Percentiles rank a stretch among this genome's conserved stretches.
These are phyloP conservation scores for Myxozyma melibiosi DNA, from an alignment of 805 yeast species.

Conservation along the genomic window DNA sequence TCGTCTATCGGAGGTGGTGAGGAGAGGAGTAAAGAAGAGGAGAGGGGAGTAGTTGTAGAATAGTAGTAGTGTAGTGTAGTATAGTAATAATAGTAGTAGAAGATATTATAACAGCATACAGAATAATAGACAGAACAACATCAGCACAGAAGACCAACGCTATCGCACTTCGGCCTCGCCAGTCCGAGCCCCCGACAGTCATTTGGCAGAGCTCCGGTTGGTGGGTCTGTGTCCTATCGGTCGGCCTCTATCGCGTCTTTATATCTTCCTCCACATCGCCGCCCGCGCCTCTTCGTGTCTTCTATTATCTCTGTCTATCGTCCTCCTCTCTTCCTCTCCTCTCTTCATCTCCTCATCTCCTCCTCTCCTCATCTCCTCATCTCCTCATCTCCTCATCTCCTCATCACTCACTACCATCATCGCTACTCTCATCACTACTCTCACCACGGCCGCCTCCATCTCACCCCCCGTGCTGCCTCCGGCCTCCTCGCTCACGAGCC, in stretches of 20 bases:
- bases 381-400: not conserved
- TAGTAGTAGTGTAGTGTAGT: too few relatives aligned
- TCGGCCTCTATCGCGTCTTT: not conserved
- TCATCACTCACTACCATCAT: not conserved
- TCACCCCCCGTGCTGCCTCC: constrained; percentile 12
- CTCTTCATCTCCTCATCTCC: not conserved
- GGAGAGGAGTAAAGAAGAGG: too few relatives aligned
- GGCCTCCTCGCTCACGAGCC: constrained; percentile 11
- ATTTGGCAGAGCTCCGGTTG: not conserved
- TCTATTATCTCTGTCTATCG: too few relatives aligned
- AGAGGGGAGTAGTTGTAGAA: too few relatives aligned
- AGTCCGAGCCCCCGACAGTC: not conserved
- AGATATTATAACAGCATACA: too few relatives aligned
- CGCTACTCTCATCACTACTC: not conserved
- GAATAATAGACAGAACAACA: too few relatives aligned
- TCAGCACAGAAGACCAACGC: too few relatives aligned
- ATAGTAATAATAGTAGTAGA: too few relatives aligned
- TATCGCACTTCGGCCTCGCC: constrained; percentile 1
- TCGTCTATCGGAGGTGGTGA: too few relatives aligned
- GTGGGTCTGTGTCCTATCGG: constrained; percentile 17
- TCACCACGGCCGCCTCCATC: constrained; percentile 5
- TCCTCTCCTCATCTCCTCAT: not conserved
- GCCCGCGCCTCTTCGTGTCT: too few relatives aligned
- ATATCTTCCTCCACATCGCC: not conserved
- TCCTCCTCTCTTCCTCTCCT: not conserved